Evolutionary conservation across 805 yeast genomes (phyloP).

Genomic region (Candida loeiensis): DNA sequence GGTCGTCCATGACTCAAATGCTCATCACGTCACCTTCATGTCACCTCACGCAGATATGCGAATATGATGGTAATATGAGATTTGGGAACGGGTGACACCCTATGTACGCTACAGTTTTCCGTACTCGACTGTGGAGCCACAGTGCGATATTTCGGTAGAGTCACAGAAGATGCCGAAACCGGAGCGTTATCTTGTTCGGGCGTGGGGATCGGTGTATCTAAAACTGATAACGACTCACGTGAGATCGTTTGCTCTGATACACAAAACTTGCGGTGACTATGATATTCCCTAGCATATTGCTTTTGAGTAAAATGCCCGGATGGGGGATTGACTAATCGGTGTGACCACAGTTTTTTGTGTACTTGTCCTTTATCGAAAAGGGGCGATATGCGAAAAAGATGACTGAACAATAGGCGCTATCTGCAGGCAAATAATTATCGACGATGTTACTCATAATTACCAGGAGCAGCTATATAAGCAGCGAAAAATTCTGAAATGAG

Average conservation of each 20-base stretch:
- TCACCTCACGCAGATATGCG: no score
- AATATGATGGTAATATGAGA: no score
- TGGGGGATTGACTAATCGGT: constrained; percentile 1
- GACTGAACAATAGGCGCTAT: constrained; percentile 4
- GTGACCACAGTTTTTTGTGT: constrained; percentile 4
- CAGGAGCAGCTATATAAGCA: constrained; percentile 1
- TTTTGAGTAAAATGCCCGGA: neutral
- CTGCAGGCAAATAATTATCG: constrained; percentile 2
- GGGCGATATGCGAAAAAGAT: constrained; percentile 5
- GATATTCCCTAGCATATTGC: neutral
- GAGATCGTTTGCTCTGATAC: neutral
- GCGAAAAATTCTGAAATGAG: neutral
- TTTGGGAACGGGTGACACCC: no score
- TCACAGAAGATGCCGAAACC: no score
- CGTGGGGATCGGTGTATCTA: neutral
- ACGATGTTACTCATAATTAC: constrained; percentile 4
- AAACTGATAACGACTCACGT: neutral
- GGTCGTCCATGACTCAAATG: no score
- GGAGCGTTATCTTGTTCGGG: constrained; percentile 1
- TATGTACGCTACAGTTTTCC: neutral
- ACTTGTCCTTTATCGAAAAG: constrained; percentile 1
- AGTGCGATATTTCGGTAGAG: no score
- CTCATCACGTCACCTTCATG: no score
- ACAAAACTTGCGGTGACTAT: neutral
- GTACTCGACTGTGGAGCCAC: neutral